A percentile compares a stretch with the other conserved stretches of the same genome.
phyloP scores from a whole-genome alignment of 257 asterid species.

The Primulina huaijiensis region DNA sequence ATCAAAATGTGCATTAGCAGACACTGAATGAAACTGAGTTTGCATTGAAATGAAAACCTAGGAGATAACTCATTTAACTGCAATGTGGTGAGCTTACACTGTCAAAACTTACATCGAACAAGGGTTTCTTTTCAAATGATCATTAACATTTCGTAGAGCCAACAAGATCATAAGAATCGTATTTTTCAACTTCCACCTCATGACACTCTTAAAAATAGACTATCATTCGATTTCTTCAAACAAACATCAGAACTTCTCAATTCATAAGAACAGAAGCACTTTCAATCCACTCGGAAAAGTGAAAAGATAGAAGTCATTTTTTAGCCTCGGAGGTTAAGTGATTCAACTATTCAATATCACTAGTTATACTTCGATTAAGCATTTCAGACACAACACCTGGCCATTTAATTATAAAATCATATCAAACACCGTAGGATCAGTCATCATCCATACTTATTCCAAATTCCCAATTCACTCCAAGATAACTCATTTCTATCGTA shows the following conservation, averaged over 20 bases:
- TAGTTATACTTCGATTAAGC: constrained; percentile 19
- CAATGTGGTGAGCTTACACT: constrained; percentile 1
- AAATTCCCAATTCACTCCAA: constrained; percentile 11
- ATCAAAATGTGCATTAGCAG: background rate
- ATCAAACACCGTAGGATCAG: constrained; percentile 1
- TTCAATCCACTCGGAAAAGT: background rate
- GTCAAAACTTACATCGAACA: background rate
- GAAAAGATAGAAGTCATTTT: constrained; percentile 2
- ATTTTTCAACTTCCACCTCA: constrained; percentile 21
- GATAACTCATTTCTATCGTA: constrained; percentile 19
- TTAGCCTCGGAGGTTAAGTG: constrained; percentile 11
- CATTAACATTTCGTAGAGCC: constrained; percentile 13
- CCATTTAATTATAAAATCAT: constrained; percentile 18
- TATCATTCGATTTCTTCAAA: constrained; percentile 8
- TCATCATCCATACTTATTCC: constrained; percentile 1
- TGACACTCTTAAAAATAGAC: constrained; percentile 19
- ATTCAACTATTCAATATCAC: constrained; percentile 18
- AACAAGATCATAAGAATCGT: background rate
- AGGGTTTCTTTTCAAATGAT: constrained; percentile 2
- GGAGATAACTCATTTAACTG: constrained; percentile 12
- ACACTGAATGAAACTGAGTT: background rate
- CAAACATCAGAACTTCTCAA: background rate
- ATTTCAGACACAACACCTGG: constrained; percentile 21
- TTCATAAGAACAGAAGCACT: background rate
- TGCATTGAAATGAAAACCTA: background rate